Percentiles rank a stretch among this genome's conserved stretches.
Evolutionary conservation across 495 filamentous ascomycete genomes (phyloP).

Genomic region (Neurospora terricola): DNA sequence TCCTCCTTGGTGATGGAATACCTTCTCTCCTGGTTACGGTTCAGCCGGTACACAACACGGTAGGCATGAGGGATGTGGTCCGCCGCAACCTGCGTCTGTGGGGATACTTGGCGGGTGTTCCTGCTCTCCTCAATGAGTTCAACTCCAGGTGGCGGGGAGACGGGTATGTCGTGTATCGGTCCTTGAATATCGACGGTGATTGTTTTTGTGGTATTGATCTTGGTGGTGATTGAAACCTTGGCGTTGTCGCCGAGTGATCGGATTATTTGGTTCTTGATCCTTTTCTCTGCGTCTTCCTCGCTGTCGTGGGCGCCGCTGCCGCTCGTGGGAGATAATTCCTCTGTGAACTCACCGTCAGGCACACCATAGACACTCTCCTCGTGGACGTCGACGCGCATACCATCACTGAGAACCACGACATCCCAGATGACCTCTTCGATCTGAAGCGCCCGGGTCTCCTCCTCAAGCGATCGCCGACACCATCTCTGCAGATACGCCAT

Average conservation of each 20-base stretch:
- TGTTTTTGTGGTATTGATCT: conserved; percentile 53
- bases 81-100: background rate
- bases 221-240: conserved; percentile 54
- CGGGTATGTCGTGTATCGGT: conserved; percentile 46
- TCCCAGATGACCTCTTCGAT: conserved; percentile 66
- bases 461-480: conserved; percentile 51
- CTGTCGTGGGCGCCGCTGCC: conserved; percentile 19
- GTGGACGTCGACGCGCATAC: conserved; percentile 49
- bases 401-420: conserved; percentile 62
- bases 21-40: conserved; percentile 28
- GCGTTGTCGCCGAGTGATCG: conserved; percentile 35
- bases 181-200: conserved; percentile 66
- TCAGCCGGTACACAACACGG: conserved; percentile 19
- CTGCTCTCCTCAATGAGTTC: conserved; percentile 50
- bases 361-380: conserved; percentile 27
- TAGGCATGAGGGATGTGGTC: conserved; percentile 1
- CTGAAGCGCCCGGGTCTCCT: conserved; percentile 39
- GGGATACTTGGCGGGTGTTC: background rate
- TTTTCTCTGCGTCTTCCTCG: conserved; percentile 30
- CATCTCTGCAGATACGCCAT: conserved; percentile 63
- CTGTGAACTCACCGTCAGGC: conserved; percentile 32
- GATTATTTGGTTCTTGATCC: conserved; percentile 37
- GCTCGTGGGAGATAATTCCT: conserved; percentile 15
- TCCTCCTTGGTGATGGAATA: conserved; percentile 26
- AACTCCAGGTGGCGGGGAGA: conserved; percentile 55